These are phyloP conservation scores for Apophysomyces elegans DNA, from an alignment of 371 early-diverging fungal genomes.

Conservation along the genomic window DNA sequence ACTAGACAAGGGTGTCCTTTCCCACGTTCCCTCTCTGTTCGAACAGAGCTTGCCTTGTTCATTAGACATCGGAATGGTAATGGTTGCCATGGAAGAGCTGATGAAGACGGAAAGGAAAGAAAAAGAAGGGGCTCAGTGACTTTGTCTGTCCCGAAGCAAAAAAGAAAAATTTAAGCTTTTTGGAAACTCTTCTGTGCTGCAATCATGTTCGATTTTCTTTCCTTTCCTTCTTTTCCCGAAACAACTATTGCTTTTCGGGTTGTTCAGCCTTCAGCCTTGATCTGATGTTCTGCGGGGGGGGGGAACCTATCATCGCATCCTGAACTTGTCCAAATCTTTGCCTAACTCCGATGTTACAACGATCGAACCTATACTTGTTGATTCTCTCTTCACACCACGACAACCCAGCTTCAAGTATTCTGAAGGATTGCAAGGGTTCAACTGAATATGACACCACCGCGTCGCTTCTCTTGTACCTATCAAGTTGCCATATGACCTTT, in stretches of 20 bases:
- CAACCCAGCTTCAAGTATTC: slow-evolving; percentile 79
- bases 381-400: neutral
- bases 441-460: slow-evolving; percentile 94
- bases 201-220: neutral
- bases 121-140: neutral
- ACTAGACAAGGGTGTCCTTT: neutral
- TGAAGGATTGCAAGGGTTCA: slow-evolving; percentile 90
- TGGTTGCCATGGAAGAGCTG: slow-evolving; percentile 1
- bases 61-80: neutral
- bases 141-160: neutral
- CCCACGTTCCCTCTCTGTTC: neutral
- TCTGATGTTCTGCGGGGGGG: neutral
- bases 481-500: slow-evolving; percentile 90
- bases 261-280: neutral
- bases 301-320: neutral
- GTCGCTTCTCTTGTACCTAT: slow-evolving; percentile 94
- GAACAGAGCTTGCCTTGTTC: slow-evolving; percentile 10
- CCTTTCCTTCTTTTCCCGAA: slow-evolving; percentile 7
- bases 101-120: neutral
- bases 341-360: slow-evolving; percentile 8
- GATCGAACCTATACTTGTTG: too few relatives aligned
- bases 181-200: too few relatives aligned
- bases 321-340: neutral
- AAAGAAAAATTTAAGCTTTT: neutral
- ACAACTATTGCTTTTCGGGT: neutral